Evolutionary conservation across 257 asterid genomes (phyloP).

Genomic region (Jacaranda mimosifolia): DNA sequence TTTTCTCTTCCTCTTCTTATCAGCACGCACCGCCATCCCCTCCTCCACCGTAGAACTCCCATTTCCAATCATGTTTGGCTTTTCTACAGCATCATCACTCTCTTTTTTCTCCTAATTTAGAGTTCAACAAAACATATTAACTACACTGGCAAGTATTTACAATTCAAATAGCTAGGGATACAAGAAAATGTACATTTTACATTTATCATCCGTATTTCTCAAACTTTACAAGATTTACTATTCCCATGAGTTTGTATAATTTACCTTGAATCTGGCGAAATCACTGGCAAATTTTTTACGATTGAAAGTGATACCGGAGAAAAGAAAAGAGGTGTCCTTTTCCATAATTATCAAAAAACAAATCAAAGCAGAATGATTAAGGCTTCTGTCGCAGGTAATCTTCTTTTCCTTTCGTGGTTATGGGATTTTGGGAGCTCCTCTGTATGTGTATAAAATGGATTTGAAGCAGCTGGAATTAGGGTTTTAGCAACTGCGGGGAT

Average conservation of each 20-base stretch:
- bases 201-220: not conserved
- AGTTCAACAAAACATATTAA: conserved; percentile 13
- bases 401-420: not conserved
- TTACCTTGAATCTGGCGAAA: conserved; percentile 75
- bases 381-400: not conserved
- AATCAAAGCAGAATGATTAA: not conserved
- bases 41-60: conserved; percentile 42
- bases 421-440: not conserved
- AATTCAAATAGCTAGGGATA: not conserved
- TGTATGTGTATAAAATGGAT: not conserved
- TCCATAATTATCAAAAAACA: conserved; percentile 44
- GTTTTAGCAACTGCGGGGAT: conserved; percentile 35
- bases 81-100: conserved; percentile 45
- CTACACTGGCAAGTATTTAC: not conserved
- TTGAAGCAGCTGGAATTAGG: conserved; percentile 30
- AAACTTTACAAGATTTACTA: not conserved
- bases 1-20: conserved; percentile 87
- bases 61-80: conserved; percentile 45
- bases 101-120: conserved; percentile 56
- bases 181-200: conserved; percentile 28
- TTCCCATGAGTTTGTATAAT: not conserved
- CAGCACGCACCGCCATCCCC: conserved; percentile 27
- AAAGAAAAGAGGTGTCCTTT: conserved; percentile 71
- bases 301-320: conserved; percentile 73
- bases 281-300: conserved; percentile 73